Evolutionary conservation across 2,329 filamentous ascomycete species (phyloP).

Genomic region (Rhexocercosporidium sp.): DNA sequence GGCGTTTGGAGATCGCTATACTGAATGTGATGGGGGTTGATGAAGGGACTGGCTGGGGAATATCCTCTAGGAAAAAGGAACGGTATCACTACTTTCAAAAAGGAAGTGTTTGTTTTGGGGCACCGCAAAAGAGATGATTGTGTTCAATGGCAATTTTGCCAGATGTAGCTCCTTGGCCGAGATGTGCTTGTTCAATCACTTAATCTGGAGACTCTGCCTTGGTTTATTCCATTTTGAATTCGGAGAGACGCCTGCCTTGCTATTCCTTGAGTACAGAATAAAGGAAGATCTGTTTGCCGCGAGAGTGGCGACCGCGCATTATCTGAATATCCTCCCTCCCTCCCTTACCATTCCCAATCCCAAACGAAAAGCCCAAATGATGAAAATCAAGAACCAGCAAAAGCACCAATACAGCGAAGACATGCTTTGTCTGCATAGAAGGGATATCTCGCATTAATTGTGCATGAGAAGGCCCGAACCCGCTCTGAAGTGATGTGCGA

Average conservation of each 20-base stretch:
- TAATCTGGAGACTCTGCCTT: background rate
- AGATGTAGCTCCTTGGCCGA: background rate
- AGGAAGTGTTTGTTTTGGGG: too few relatives aligned
- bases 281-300: background rate
- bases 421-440: background rate
- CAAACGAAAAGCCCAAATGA: slow-evolving; percentile 6
- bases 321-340: slow-evolving; percentile 14
- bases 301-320: slow-evolving; percentile 2
- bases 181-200: background rate
- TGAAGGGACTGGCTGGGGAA: background rate
- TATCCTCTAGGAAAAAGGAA: background rate
- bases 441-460: background rate
- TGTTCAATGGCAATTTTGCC: background rate
- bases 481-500: background rate
- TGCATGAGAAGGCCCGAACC: background rate
- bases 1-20: background rate
- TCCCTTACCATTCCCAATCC: background rate
- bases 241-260: background rate
- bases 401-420: slow-evolving; percentile 13
- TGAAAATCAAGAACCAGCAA: background rate
- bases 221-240: background rate
- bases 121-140: background rate
- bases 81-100: background rate
- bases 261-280: slow-evolving; percentile 12
- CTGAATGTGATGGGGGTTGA: background rate